Evolutionary conservation across 345 rosid species (phyloP).

Genomic region (Nephelium lappaceum): DNA sequence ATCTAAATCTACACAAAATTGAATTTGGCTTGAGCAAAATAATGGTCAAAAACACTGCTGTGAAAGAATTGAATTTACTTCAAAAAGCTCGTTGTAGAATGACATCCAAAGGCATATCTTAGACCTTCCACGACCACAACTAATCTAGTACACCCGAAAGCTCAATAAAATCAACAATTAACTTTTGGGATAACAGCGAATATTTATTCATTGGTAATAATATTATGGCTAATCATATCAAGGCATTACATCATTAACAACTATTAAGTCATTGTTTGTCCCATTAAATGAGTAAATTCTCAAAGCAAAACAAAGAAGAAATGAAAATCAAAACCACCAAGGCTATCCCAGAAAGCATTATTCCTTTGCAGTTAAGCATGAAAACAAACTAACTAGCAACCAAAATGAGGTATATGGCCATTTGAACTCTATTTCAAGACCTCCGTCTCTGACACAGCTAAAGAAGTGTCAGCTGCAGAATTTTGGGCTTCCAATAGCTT

Average conservation of each 20-base stretch:
- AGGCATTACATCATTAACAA: background rate
- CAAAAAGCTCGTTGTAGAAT: background rate
- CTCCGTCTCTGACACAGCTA: constrained; percentile 23
- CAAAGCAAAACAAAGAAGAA: background rate
- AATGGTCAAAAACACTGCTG: too few species aligned
- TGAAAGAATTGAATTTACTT: background rate
- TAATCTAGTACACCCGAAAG: too few species aligned
- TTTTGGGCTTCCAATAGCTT: constrained; percentile 71
- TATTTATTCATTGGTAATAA: background rate
- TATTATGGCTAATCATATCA: background rate
- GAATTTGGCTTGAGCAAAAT: too few species aligned
- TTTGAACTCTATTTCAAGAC: constrained; percentile 23
- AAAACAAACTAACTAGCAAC: background rate
- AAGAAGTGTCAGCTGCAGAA: constrained; percentile 35
- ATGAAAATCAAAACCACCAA: background rate
- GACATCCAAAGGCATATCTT: background rate
- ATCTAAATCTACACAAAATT: too few species aligned
- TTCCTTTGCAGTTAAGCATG: constrained; percentile 4
- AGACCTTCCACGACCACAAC: background rate
- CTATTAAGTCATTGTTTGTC: background rate
- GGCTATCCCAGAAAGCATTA: background rate
- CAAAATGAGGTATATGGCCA: background rate
- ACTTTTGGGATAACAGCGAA: background rate
- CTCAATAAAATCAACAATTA: background rate
- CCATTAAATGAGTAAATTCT: background rate